Base-by-base conservation (phyloP, 768 basidiomycete species). In the Lactarius tabidus region DNA sequence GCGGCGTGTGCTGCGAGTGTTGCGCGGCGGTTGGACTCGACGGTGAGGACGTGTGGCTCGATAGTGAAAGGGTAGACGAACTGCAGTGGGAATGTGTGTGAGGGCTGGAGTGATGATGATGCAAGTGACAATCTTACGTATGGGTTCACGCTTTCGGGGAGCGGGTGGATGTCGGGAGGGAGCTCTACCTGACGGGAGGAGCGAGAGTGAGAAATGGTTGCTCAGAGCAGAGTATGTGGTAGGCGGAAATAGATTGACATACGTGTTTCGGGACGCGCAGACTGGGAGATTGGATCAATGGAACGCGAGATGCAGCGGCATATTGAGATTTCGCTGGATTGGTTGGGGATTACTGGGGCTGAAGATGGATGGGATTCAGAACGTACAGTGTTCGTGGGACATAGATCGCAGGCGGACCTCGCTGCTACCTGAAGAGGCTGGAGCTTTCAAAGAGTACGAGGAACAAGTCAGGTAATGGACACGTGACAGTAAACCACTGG, bases 51-150 rank as follows among this genome's bases (percentile, higher is more conserved):
- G 73, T 96, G 95, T 0, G 87, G 84, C 72, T 98, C 96, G 59
- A 98, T 83, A 3, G 94, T 90, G 80, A 93, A 98, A 2, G 96
- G 95, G 72, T 98, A 98, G 51, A 91, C 96, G 71, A 98, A 97
- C 95, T 98, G 73, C 6, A 26, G 52, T 38, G 7, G 26, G 15
- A 12, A 31, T 33, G 48, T 9, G 48, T 3, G 20, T 28, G 48
- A 35, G 20, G 28, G 45, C 6, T 12, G 6, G 18, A 15, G 33
- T 2, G 38, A 36, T 33, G 33, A 33, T 33, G 33, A 33, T 33
- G 8, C 33, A 53, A 62, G 6, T 20, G 26, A 28, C 7, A 75
- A 7, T 75, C 85, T 71, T 69, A 95, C 96, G 74, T 98, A 98
- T 67, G 91, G 84, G 1, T 86, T 87, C 5, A 98, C 88, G 39